These are phyloP conservation scores for Brassica juncea DNA, from an alignment of 345 rosid species.

Conservation along the genomic window DNA sequence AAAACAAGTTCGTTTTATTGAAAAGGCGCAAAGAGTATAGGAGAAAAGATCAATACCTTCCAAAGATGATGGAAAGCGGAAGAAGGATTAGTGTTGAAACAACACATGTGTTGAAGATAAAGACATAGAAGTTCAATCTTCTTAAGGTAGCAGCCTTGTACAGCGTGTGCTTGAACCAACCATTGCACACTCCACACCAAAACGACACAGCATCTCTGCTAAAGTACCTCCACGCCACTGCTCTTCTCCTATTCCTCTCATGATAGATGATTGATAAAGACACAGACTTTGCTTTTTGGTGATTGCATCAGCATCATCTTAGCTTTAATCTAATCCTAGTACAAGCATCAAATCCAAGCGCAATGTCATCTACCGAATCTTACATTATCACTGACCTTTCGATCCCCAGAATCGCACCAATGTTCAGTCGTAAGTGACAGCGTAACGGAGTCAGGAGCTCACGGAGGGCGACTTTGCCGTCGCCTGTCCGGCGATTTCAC, in stretches of 20 bases:
- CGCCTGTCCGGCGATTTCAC: background rate
- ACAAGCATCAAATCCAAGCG: background rate
- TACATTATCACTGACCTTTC: constrained; percentile 9
- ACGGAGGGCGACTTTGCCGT: background rate
- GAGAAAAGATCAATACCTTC: constrained; percentile 19
- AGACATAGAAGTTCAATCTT: background rate
- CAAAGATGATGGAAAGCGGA: background rate
- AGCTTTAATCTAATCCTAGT: background rate
- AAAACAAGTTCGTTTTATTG: background rate
- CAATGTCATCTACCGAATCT: background rate
- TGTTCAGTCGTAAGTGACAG: background rate
- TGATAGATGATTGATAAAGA: background rate
- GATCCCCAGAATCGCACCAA: constrained; percentile 2
- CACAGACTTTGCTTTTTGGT: background rate
- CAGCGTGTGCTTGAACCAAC: background rate
- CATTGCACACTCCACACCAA: background rate
- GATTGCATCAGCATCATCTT: background rate
- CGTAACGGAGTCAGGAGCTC: background rate
- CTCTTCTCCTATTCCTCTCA: constrained; percentile 3
- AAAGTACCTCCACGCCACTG: constrained; percentile 8
- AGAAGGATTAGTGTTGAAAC: background rate
- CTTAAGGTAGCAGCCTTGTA: background rate
- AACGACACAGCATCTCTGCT: constrained; percentile 19
- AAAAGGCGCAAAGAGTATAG: background rate
- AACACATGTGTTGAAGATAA: background rate